These are phyloP conservation scores for Tagetes patula DNA, from an alignment of 129 eudicot genomes.

Conservation along the genomic window DNA sequence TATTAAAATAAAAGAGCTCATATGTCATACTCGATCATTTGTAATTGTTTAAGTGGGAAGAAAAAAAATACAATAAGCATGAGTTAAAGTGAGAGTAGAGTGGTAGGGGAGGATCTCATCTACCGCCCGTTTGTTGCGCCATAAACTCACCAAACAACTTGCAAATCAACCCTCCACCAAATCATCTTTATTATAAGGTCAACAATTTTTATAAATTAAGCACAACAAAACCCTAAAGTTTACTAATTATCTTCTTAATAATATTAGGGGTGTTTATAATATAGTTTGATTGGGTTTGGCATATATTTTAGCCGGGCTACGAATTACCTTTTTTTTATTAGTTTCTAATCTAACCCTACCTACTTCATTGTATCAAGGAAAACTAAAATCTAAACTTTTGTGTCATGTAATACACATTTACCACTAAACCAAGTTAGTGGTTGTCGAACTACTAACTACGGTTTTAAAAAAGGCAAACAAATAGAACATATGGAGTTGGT, in stretches of 20 bases:
- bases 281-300: background rate
- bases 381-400: too few species aligned
- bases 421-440: too few species aligned
- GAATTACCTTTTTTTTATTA: background rate
- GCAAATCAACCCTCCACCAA: slow-evolving; percentile 1
- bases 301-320: background rate
- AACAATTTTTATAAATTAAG: background rate
- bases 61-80: slow-evolving; percentile 1
- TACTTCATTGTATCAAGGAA: too few species aligned
- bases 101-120: slow-evolving; percentile 12
- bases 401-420: too few species aligned
- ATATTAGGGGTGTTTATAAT: background rate
- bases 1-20: background rate
- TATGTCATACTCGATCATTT: background rate
- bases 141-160: slow-evolving; percentile 29
- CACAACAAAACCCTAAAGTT: background rate
- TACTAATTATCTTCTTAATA: background rate
- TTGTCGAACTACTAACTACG: too few species aligned
- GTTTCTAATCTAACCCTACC: too few species aligned
- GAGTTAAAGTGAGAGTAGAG: slow-evolving; percentile 14
- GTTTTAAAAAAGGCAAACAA: background rate
- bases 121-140: slow-evolving; percentile 29
- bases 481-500: background rate
- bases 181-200: background rate
- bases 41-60: background rate